Percentiles rank a stretch among this genome's conserved stretches.
Conservation (phyloP, 176 grass and related monocot genomes). For the Hordeum marinum region DNA sequence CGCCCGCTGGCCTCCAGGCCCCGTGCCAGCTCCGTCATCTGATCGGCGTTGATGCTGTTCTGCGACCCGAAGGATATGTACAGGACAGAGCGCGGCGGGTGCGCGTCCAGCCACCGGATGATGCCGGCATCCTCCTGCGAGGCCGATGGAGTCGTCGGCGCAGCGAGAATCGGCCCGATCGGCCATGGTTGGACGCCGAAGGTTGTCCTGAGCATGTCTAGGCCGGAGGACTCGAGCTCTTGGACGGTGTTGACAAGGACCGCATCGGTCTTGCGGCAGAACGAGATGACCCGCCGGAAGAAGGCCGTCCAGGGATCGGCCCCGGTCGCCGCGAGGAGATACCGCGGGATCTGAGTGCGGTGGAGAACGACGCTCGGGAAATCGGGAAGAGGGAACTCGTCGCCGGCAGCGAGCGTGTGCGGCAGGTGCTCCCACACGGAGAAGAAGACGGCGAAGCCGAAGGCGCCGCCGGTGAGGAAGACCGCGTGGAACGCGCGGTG, state of each 20-base stretch:
- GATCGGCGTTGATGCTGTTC: slow-evolving; percentile 41
- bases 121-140: neutral
- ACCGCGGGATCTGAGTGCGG: slow-evolving; percentile 44
- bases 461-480: slow-evolving; percentile 48
- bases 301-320: slow-evolving; percentile 45
- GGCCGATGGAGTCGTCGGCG: neutral
- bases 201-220: slow-evolving; percentile 37
- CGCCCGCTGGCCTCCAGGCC: slow-evolving; percentile 50
- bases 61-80: slow-evolving; percentile 68
- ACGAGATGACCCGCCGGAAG: slow-evolving; percentile 20
- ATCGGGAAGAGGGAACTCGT: slow-evolving; percentile 35
- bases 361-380: slow-evolving; percentile 46
- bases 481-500: slow-evolving; percentile 36
- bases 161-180: slow-evolving; percentile 41
- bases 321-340: slow-evolving; percentile 27
- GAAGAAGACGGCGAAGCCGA: slow-evolving; percentile 39
- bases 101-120: slow-evolving; percentile 45
- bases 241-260: slow-evolving; percentile 53
- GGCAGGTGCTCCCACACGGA: slow-evolving; percentile 53
- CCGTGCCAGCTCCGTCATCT: slow-evolving; percentile 48
- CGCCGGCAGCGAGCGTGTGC: slow-evolving; percentile 14
- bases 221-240: slow-evolving; percentile 45
- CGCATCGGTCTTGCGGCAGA: slow-evolving; percentile 26
- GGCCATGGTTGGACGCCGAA: slow-evolving; percentile 14
- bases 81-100: slow-evolving; percentile 37